These are phyloP conservation scores for Penicillium herquei DNA, from an alignment of 495 filamentous ascomycete genomes.

Conservation along the genomic window DNA sequence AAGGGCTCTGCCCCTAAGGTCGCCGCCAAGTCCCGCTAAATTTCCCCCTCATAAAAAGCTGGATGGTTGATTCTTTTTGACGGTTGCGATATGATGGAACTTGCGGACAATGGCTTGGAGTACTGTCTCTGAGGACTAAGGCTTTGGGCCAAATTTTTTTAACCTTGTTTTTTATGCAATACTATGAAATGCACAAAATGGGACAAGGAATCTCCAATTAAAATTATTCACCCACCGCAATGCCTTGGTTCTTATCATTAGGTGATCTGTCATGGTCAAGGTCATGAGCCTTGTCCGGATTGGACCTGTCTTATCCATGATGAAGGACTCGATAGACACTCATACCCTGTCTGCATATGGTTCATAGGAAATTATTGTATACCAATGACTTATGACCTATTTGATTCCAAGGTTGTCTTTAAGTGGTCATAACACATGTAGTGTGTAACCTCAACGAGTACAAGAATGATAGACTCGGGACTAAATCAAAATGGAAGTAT, in stretches of 20 bases:
- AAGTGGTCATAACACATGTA: too few relatives aligned
- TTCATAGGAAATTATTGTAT: too few relatives aligned
- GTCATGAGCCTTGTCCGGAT: too few relatives aligned
- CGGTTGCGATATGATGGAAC: constrained; percentile 35
- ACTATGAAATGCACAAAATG: constrained; percentile 27
- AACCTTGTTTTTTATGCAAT: constrained; percentile 34
- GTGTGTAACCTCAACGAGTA: too few relatives aligned
- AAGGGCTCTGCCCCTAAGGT: constrained; percentile 89
- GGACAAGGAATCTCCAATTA: constrained; percentile 25
- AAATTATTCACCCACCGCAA: constrained; percentile 18
- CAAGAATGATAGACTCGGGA: too few relatives aligned
- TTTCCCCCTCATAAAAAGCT: constrained; percentile 25
- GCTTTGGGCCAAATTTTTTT: constrained; percentile 20
- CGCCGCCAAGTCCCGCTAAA: constrained; percentile 84
- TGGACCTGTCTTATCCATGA: neutral
- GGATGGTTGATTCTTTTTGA: constrained; percentile 25
- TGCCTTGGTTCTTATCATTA: neutral
- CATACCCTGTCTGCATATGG: too few relatives aligned
- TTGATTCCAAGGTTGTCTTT: too few relatives aligned
- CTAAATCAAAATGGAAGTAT: too few relatives aligned
- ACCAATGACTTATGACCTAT: too few relatives aligned
- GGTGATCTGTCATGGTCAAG: neutral
- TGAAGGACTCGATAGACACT: neutral
- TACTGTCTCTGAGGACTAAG: constrained; percentile 25
- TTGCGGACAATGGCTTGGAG: constrained; percentile 22